phyloP scores from a whole-genome alignment of 768 basidiomycete species.

The Brasilioporus rufonigricans region DNA sequence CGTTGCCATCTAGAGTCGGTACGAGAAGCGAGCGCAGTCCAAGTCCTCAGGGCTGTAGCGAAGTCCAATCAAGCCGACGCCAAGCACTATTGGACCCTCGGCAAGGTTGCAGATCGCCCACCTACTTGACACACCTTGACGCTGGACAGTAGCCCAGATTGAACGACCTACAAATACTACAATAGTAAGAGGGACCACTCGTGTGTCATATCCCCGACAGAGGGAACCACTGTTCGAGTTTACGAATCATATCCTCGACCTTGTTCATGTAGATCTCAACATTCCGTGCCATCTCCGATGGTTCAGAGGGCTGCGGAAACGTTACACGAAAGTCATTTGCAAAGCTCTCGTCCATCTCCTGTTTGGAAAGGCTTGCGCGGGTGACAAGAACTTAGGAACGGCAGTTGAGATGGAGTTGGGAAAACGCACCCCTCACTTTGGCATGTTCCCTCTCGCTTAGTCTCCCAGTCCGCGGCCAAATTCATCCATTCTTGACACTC shows the following conservation, averaged over 20 bases:
- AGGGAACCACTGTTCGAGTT: slow-evolving; percentile 27
- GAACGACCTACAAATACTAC: background rate
- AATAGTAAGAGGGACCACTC: background rate
- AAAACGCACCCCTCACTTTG: slow-evolving; percentile 7
- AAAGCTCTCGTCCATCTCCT: slow-evolving; percentile 13
- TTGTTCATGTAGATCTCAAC: slow-evolving; percentile 25
- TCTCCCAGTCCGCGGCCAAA: slow-evolving; percentile 20
- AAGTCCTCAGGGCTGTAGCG: too few species aligned
- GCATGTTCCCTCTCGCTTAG: slow-evolving; percentile 10
- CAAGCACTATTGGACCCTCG: too few species aligned
- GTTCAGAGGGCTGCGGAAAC: slow-evolving; percentile 20
- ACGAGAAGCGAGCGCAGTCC: background rate
- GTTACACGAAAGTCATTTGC: slow-evolving; percentile 22
- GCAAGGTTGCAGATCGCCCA: background rate
- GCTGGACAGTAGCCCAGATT: background rate
- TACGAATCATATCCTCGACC: slow-evolving; percentile 27
- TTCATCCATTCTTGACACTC: slow-evolving; percentile 22
- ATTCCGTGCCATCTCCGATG: slow-evolving; percentile 10
- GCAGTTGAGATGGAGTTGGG: background rate
- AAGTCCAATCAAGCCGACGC: too few species aligned
- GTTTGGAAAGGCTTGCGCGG: slow-evolving; percentile 9
- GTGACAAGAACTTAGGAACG: background rate
- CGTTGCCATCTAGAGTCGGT: too few species aligned
- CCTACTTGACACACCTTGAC: background rate
- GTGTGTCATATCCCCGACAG: background rate